Evolutionary conservation across 2,329 filamentous ascomycete genomes (phyloP), one percentile per base, ranked within the genome.

Genomic region (Alternaria gaisen): DNA sequence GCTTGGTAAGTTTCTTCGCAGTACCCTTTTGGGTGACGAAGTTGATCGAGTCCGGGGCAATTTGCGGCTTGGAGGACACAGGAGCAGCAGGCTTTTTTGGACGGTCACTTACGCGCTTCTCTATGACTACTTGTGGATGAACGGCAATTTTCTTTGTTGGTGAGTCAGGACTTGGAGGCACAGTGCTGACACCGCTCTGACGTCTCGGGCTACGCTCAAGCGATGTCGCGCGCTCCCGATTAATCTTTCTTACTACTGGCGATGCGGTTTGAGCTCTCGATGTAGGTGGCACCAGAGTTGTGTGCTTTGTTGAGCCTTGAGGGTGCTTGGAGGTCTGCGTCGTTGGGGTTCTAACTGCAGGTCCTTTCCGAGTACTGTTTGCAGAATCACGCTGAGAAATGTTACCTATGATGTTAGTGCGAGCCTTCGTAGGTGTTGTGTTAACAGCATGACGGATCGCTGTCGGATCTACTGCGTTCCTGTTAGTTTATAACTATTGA

Each of bases 391-490:
- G 5, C 20, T 11, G 24, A 44, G n/a, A n/a, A 26, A 11, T 52
- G 26, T 24, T 36, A 14, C 11, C 24, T 8, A 12, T 24, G 12
- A 7, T 6, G 30, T 10, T 10, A 7, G 24, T 43, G 18, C 53
- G 54, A 22, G 28, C 12, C 30, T 53, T 66, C n/a, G 52, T 60
- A 10, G 66, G 66, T 46, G 65, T 63, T 28, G 26, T 46, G 32
- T 66, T 66, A 2, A 67, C 34, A 32, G 63, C 56, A 38, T 30
- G 53, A 16, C 64, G 64, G 20, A 66, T 60, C 12, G 47, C 20
- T 16, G 42, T 58, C 5, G 36, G 26, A 24, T 28, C 18, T 11
- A 14, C 41, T 53, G 34, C 16, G 38, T 30, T 24, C 12, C 9
- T 28, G 44, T 64, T 51, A 63, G 32, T 41, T 16, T 9, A 12